These are phyloP conservation scores for Penicillium rolfsii DNA, from an alignment of 2,329 filamentous ascomycete species.

Conservation along the genomic window DNA sequence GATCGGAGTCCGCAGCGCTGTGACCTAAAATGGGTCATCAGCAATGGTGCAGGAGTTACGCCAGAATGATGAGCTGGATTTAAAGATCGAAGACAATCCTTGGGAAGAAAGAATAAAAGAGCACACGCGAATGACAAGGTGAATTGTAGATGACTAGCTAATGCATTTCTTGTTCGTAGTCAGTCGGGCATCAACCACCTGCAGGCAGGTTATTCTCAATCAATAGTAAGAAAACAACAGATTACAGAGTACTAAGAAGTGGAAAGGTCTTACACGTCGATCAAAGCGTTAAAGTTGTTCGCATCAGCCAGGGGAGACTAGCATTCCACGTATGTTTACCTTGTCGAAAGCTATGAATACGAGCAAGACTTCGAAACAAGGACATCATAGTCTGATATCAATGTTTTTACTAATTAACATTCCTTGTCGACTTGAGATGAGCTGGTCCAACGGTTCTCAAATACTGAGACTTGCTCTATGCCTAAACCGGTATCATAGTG, in stretches of 20 bases:
- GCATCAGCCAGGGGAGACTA: background rate
- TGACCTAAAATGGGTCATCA: conserved; percentile 6
- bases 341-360: background rate
- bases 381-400: background rate
- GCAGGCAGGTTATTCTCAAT: background rate
- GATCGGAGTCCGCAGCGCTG: conserved; percentile 11
- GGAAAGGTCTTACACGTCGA: background rate
- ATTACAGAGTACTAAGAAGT: no score
- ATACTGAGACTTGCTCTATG: background rate
- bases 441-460: background rate
- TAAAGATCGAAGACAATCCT: background rate
- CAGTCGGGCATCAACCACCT: background rate
- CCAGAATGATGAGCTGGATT: background rate
- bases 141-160: background rate
- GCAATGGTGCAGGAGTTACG: conserved; percentile 7
- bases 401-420: background rate
- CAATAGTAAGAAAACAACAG: background rate
- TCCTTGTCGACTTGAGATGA: background rate
- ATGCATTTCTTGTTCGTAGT: background rate
- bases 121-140: background rate
- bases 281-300: background rate
- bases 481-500: background rate
- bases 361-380: background rate
- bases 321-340: background rate
- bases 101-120: background rate